Conservation (phyloP, 129 eudicot species). For the Helianthus tuberosus region DNA sequence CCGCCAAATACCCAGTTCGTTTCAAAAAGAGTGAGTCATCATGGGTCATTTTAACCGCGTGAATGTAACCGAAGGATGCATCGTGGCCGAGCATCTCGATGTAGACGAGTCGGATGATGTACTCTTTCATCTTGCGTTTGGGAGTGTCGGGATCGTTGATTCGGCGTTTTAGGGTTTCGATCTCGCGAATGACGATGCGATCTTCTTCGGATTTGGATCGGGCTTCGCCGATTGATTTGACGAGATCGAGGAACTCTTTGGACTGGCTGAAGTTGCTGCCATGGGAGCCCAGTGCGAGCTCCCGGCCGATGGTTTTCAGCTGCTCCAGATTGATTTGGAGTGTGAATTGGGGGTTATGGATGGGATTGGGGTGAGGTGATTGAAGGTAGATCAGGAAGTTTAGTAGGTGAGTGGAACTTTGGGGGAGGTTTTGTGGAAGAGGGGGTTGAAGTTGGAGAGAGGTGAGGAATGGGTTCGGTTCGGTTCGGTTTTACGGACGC, state of each 20-base stretch:
- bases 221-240: constrained; percentile 95
- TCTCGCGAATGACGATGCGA: constrained; percentile 82
- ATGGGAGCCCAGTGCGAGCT: constrained; percentile 99
- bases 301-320: constrained; percentile 86
- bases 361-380: too few species aligned
- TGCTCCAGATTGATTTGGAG: constrained; percentile 72
- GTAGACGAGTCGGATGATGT: constrained; percentile 76
- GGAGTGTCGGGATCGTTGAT: constrained; percentile 79
- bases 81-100: constrained; percentile 99
- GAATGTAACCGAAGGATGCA: constrained; percentile 89
- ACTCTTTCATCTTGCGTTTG: constrained; percentile 88
- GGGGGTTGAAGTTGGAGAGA: too few species aligned
- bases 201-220: constrained; percentile 99
- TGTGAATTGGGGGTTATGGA: not conserved
- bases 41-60: constrained; percentile 97
- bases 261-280: constrained; percentile 88
- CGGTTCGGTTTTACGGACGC: too few species aligned
- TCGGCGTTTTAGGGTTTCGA: constrained; percentile 75
- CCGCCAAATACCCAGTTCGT: constrained; percentile 94
- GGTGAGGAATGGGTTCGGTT: too few species aligned
- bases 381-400: too few species aligned
- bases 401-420: too few species aligned
- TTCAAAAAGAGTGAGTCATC: constrained; percentile 65
- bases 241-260: constrained; percentile 88
- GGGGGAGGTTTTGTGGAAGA: too few species aligned